Conservation (phyloP, 352 stramenopile species). For the Globisporangium takayamanum region DNA sequence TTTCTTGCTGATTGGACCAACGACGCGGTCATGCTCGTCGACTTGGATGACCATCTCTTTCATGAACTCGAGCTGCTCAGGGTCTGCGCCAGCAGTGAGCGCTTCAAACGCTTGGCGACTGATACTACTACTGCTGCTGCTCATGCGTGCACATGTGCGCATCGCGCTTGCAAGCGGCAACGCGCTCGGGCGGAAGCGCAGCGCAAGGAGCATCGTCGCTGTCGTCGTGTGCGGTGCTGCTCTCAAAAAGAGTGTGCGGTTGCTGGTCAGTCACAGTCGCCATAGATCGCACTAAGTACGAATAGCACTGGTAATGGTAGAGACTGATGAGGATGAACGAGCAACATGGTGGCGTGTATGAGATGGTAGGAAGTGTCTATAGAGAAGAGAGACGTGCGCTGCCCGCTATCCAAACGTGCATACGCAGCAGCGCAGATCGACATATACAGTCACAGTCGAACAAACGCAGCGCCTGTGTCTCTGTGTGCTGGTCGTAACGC, state of each 20-base stretch:
- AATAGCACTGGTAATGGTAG: no score
- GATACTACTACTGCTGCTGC: not conserved
- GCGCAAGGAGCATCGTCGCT: constrained; percentile 8
- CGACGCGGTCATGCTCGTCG: constrained; percentile 71
- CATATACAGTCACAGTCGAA: not conserved
- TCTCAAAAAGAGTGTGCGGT: not conserved
- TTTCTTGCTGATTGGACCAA: constrained; percentile 86
- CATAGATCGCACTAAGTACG: no score
- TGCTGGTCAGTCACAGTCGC: not conserved
- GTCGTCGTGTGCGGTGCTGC: not conserved
- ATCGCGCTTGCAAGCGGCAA: constrained; percentile 10
- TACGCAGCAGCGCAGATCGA: no score
- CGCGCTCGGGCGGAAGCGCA: constrained; percentile 1
- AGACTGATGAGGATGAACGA: no score
- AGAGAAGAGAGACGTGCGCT: no score
- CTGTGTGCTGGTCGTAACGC: no score
- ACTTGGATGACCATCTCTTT: constrained; percentile 89
- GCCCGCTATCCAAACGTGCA: no score
- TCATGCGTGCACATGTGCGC: constrained; percentile 8
- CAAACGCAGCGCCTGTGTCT: no score
- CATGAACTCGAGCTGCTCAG: constrained; percentile 85
- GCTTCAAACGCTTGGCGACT: constrained; percentile 49
- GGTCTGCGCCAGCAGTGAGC: constrained; percentile 59
- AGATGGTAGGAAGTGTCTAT: no score
- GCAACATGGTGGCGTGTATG: no score